Base-by-base conservation (phyloP, 108 stramenopile genomes). In the Stephanodiscus triporus region DNA sequence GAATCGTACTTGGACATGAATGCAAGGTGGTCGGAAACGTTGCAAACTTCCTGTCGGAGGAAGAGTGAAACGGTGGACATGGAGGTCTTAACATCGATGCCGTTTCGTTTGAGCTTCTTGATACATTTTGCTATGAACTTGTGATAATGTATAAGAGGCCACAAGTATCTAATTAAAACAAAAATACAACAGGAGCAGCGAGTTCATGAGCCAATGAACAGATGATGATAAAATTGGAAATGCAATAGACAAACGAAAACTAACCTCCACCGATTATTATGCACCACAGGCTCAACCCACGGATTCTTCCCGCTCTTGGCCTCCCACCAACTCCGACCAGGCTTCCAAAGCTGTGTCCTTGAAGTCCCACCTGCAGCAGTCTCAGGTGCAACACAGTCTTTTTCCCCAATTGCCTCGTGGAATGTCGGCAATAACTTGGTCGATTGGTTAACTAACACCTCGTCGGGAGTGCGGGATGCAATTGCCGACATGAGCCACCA, bases 101-200 rank as follows among this genome's bases (percentile, higher is more conserved):
- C 89, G 69, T 95, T 92, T 36, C 91, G 87, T 82, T 90, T 95
- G 29, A 95, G 88, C 75, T 95, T 95, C 67, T 92, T 95, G 84
- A 95, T 89, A 61, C 94, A 93, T 66, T 89, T 88, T 13, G 94
- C 91, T 6, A 95, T 77, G 63, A 95, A 93, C 81, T 95, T 95
- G 84, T 95, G 94, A 60, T 95, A 95, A 68, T 95, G 91, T 70
- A 95, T 95, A 16, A 95, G 86, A 23, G 94, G 94, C 94, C 94
- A 95, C 20, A 95, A 79, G 60, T 92, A 95, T 72, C 94, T 95
- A 40, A 40, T n/a, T 40, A 40, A 40, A 40, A 5, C 1, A 11
- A 11, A 9, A 40, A 40, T 23, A 70, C 5, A 76, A 67, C 55
- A 30, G 34, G 22, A 47, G 37, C 20, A 40, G 10, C 23, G 49